Conservation (phyloP, 2,329 filamentous ascomycete genomes). For the Colletotrichum echinochloae region DNA sequence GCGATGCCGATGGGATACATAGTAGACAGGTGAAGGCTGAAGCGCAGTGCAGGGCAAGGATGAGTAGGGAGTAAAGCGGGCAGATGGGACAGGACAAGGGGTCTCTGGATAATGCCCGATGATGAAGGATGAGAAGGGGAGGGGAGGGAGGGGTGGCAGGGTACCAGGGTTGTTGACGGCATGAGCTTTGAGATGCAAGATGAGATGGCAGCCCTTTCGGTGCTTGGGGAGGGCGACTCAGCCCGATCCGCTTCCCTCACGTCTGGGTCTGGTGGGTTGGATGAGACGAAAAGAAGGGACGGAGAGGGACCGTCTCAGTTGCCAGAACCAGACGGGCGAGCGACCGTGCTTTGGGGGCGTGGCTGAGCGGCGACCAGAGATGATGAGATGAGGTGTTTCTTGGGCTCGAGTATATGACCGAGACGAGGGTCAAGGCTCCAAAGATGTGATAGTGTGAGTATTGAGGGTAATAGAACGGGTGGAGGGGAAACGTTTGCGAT, state of each 20-base stretch:
- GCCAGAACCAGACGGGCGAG: constrained; percentile 26
- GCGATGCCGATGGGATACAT: constrained; percentile 4
- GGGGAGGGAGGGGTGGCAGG: constrained; percentile 14
- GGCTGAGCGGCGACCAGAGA: constrained; percentile 33
- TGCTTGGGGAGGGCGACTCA: constrained; percentile 27
- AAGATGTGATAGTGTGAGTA: constrained; percentile 2
- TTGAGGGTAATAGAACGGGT: constrained; percentile 7
- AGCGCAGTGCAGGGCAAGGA: constrained; percentile 20
- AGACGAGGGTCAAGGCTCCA: constrained; percentile 14
- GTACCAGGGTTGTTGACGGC: constrained; percentile 34
- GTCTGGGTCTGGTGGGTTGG: constrained; percentile 17
- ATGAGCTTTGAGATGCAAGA: constrained; percentile 38
- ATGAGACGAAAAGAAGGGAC: constrained; percentile 34
- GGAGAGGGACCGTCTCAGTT: background rate
- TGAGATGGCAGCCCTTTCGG: constrained; percentile 34
- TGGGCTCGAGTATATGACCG: background rate
- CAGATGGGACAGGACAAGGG: background rate
- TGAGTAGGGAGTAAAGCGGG: background rate
- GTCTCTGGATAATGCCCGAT: constrained; percentile 24
- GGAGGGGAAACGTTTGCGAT: background rate
- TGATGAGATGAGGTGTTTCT: background rate
- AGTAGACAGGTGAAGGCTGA: constrained; percentile 12
- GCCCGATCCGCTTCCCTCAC: constrained; percentile 11
- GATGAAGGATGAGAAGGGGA: background rate
- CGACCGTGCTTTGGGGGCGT: constrained; percentile 33